Evolutionary conservation across 139 green algal genomes (phyloP).

Genomic region (Chlamydomonas applanata): DNA sequence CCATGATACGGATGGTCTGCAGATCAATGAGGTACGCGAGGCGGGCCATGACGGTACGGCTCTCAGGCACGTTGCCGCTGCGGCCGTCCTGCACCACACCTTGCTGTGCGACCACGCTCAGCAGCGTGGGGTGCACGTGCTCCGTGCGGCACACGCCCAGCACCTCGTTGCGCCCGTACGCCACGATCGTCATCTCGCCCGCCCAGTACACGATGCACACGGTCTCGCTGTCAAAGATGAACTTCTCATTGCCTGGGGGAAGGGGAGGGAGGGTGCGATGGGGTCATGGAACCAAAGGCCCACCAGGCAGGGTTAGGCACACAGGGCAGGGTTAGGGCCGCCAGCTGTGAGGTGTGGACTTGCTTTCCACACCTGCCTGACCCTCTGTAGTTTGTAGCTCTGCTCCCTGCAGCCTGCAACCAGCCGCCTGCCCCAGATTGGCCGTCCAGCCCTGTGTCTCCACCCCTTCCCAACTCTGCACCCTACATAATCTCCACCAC

Average conservation of each 20-base stretch:
- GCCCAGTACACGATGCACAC: slow-evolving; percentile 74
- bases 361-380: too few species aligned
- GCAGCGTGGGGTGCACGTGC: slow-evolving; percentile 73
- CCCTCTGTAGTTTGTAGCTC: too few species aligned
- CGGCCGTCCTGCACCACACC: background rate
- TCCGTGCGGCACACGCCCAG: slow-evolving; percentile 71
- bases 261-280: too few species aligned
- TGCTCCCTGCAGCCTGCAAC: too few species aligned
- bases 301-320: too few species aligned
- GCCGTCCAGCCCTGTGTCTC: too few species aligned
- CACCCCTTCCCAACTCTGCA: too few species aligned
- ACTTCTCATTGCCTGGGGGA: slow-evolving; percentile 52
- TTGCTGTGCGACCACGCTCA: slow-evolving; percentile 58
- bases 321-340: too few species aligned
- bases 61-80: slow-evolving; percentile 23
- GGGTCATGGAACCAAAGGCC: too few species aligned
- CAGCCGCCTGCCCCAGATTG: too few species aligned
- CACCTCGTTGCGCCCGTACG: slow-evolving; percentile 65
- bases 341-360: too few species aligned
- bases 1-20: slow-evolving; percentile 72
- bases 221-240: slow-evolving; percentile 68
- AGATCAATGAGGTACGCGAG: slow-evolving; percentile 80
- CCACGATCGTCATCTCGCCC: slow-evolving; percentile 74
- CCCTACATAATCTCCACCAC: too few species aligned
- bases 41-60: slow-evolving; percentile 7